Evolutionary conservation across 1,284 basidiomycete genomes (phyloP), one percentile per base, ranked within the genome.

Genomic region (Irpex rosettiformis): DNA sequence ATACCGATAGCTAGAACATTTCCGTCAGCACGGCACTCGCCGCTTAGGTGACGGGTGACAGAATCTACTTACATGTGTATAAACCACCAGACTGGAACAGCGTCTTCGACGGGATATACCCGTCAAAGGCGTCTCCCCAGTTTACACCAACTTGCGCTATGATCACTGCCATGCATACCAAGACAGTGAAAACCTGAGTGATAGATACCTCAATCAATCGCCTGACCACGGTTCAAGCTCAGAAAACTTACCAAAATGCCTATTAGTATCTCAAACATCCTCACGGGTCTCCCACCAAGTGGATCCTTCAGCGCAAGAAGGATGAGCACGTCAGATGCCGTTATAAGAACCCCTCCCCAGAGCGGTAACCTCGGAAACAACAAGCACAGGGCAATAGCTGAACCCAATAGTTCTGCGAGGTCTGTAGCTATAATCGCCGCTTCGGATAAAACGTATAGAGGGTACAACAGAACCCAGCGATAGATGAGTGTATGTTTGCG

Each of bases 371-470:
- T 76, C 0, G 94, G 94, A 67, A 96, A 93, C 43, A 96, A 79
- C 73, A 96, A 75, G 68, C 86, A 86, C 51, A 96, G 75, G 0
- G 88, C 90, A 58, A 93, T 91, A 1, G 89, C 90, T 18, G 82
- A 85, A 0, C 94, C 94, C 3, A 96, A 77, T 6, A 97, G 79
- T 69, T 89, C 87, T 29, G 86, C 86, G 24, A 89, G 77, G 69
- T 90, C 87, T 18, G 87, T 91, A 28, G 84, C 85, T 61, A 94
- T 86, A 66, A 96, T 94, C 30, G 91, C 93, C n/a, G 90, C 75
- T 72, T 98, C 94, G 4, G 88, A 74, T 27, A 88, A 70, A 30
- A 72, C 70, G 68, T 89, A 91, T 27, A 87, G 79, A 3, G 89
- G 90, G 70, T 91, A 92, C 24, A 88, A 76, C 7, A 80, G 79